Base-by-base conservation (phyloP, 1,139 yeast species). In the Suhomyces kunorum region DNA sequence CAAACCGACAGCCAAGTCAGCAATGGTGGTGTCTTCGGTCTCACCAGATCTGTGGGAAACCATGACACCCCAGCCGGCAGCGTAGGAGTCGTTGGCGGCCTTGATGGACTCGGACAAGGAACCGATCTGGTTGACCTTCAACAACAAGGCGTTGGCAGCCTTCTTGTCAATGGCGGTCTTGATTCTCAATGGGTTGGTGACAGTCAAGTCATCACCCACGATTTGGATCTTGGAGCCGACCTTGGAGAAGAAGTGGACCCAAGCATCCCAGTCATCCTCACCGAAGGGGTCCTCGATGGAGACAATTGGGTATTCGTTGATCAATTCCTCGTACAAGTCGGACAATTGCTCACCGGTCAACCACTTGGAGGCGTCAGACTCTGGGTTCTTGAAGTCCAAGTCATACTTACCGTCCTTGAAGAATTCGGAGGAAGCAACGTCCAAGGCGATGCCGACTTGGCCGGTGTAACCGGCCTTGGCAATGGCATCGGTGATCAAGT, bases 31-130 rank as follows among this genome's bases (percentile, higher is more conserved):
- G 76, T 90, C 98, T 79, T 90, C 98, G 55, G 97, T 89, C 81
- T 90, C 98, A 78, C 98, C 98, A 58, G 96, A 88, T 81, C 96
- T 86, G 83, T 87, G 96, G 61, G 95, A 87, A 63, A 88, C 96
- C 95, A 87, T 87, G 62, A 88, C 95, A 78, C 96, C 96, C 96
- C 96, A 88, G 65, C 86, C 87, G 50, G 95, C 95, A 54, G 80
- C 81, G 73, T 82, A 87, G 44, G 96, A 85, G 74, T 83, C 90
- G 67, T 84, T 74, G 61, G 96, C 95, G 63, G 96, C 96, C 70
- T 87, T 79, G 72, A 88, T 86, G 54, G 96, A 86, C 80, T 88
- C 96, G 55, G 92, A 68, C 58, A 88, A 75, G 56, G 95, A 73
- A 80, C 96, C 96, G 59, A 88, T 88, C 76, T 86, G 94, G 87